phyloP scores from a whole-genome alignment of 257 asterid genomes.

The Penstemon davidsonii region DNA sequence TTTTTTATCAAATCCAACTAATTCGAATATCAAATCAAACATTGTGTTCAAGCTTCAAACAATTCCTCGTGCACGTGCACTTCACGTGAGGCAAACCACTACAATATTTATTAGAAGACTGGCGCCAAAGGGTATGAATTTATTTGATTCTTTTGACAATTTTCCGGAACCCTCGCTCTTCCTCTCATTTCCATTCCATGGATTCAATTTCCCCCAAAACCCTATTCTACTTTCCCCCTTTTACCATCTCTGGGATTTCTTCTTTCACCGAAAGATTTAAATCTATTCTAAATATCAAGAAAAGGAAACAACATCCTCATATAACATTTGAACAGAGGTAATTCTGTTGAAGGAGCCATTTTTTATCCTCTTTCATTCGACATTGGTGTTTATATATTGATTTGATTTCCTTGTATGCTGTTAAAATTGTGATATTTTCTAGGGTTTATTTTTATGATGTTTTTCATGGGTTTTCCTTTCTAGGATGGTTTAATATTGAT shows the following conservation, averaged over 20 bases:
- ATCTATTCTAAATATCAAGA: not conserved
- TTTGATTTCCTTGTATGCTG: not conserved
- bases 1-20: no score
- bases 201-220: constrained; percentile 26
- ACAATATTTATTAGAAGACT: not conserved
- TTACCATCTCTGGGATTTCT: constrained; percentile 8
- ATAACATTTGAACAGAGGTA: not conserved
- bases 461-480: not conserved
- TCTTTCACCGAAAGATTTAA: constrained; percentile 14
- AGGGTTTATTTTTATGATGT: not conserved
- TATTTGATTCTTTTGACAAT: not conserved
- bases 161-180: constrained; percentile 27
- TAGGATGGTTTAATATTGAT: not conserved
- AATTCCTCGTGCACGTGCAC: constrained; percentile 5
- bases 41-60: no score
- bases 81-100: constrained; percentile 1
- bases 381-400: not conserved
- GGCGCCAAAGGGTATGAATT: constrained; percentile 28
- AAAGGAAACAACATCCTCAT: not conserved
- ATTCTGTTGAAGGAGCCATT: not conserved
- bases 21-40: no score
- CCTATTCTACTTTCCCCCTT: constrained; percentile 10
- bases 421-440: not conserved
- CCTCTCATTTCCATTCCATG: constrained; percentile 28
- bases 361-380: not conserved